phyloP scores from a whole-genome alignment of 2,329 filamentous ascomycete species.

The Lasiodiplodia hormozganensis region DNA sequence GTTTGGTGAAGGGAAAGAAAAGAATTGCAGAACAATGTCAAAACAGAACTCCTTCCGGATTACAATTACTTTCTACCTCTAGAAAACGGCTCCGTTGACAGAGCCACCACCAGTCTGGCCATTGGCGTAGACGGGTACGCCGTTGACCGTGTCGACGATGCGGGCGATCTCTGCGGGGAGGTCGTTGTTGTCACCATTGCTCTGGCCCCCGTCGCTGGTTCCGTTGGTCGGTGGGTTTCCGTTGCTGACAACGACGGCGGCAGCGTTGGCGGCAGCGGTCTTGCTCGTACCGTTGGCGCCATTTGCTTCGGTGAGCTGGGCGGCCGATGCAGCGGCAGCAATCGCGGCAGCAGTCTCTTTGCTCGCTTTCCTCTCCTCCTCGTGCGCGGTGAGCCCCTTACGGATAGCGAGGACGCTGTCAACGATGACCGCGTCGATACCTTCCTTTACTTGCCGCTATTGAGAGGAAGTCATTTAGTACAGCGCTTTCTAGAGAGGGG shows the following conservation, averaged over 20 bases:
- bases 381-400: conserved; percentile 73
- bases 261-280: background rate
- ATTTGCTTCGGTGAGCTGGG: conserved; percentile 1
- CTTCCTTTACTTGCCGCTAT: conserved; percentile 87
- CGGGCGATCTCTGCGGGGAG: conserved; percentile 9
- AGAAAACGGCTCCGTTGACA: conserved; percentile 19
- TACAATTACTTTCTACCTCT: background rate
- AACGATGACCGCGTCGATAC: conserved; percentile 97
- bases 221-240: background rate
- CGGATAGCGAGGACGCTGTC: conserved; percentile 93
- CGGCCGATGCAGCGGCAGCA: background rate
- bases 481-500: conserved; percentile 4
- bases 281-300: background rate
- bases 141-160: conserved; percentile 35
- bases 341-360: background rate
- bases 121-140: conserved; percentile 33
- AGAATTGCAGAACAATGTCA: background rate
- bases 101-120: background rate
- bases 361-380: conserved; percentile 9
- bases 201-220: background rate
- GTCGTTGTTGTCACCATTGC: background rate
- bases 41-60: background rate
- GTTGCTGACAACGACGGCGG: background rate
- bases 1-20: background rate
- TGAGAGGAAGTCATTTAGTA: conserved; percentile 30